These are phyloP conservation scores for Pythium plurisporium DNA, from an alignment of 352 stramenopile genomes.

Conservation along the genomic window DNA sequence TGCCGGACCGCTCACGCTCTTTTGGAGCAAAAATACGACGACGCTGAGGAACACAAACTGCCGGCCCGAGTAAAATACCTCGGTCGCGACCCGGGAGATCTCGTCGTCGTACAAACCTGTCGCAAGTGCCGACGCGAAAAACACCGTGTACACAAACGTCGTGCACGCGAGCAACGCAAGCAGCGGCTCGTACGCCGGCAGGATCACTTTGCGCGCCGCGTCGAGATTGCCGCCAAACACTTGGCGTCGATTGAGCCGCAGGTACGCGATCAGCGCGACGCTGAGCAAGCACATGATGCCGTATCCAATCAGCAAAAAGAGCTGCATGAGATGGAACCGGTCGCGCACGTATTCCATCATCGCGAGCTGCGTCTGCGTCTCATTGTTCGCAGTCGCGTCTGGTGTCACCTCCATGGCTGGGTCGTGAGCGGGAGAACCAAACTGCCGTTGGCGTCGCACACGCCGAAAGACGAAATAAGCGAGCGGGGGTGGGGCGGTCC, in stretches of 20 bases:
- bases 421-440: no score
- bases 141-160: neutral
- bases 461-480: no score
- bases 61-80: constrained; percentile 43
- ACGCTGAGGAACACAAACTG: constrained; percentile 48
- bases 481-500: no score
- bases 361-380: constrained; percentile 1
- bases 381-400: neutral
- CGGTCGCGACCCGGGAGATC: constrained; percentile 2
- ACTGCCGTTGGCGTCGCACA: no score
- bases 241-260: neutral
- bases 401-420: neutral
- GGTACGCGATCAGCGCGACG: neutral
- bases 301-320: constrained; percentile 12
- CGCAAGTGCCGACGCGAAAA: neutral
- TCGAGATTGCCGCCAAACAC: neutral
- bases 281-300: constrained; percentile 11
- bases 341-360: constrained; percentile 7
- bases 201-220: neutral
- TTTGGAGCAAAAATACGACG: constrained; percentile 50
- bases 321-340: constrained; percentile 4
- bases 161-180: neutral
- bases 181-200: neutral
- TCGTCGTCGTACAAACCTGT: neutral
- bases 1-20: constrained; percentile 43